A percentile compares a stretch with the other conserved stretches of the same genome.
Conservation (phyloP, 257 asterid genomes). For the Voacanga thouarsii region DNA sequence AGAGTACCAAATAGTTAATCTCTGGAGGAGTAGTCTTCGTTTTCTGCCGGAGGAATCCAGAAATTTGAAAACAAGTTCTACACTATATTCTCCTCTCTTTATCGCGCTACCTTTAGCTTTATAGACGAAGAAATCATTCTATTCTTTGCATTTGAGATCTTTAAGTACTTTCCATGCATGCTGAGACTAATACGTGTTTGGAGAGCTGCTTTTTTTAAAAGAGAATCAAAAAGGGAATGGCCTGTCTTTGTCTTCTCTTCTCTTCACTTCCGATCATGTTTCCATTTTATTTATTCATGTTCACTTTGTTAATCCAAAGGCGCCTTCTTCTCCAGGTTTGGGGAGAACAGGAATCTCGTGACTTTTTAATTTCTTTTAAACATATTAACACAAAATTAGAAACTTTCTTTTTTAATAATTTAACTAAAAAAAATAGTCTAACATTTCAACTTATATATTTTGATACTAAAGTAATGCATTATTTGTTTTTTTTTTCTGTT, state of each 20-base stretch:
- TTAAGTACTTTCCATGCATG: neutral
- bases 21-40: neutral
- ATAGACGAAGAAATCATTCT: neutral
- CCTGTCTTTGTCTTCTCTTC: slow-evolving; percentile 2
- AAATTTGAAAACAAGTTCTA: neutral
- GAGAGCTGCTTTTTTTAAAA: neutral
- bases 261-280: neutral
- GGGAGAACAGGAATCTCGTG: neutral
- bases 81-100: neutral
- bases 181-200: neutral
- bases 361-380: neutral
- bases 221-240: slow-evolving; percentile 9
- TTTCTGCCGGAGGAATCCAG: neutral
- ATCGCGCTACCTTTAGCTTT: neutral
- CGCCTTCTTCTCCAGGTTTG: neutral
- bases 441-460: too few relatives aligned
- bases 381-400: too few relatives aligned
- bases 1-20: neutral
- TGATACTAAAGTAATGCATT: too few relatives aligned
- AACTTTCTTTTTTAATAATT: too few relatives aligned
- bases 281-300: slow-evolving; percentile 7
- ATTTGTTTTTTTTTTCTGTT: too few relatives aligned
- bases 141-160: neutral
- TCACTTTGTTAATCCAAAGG: neutral
- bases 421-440: too few relatives aligned